phyloP scores from a whole-genome alignment of 257 asterid genomes.

The Solanum medicagineum region DNA sequence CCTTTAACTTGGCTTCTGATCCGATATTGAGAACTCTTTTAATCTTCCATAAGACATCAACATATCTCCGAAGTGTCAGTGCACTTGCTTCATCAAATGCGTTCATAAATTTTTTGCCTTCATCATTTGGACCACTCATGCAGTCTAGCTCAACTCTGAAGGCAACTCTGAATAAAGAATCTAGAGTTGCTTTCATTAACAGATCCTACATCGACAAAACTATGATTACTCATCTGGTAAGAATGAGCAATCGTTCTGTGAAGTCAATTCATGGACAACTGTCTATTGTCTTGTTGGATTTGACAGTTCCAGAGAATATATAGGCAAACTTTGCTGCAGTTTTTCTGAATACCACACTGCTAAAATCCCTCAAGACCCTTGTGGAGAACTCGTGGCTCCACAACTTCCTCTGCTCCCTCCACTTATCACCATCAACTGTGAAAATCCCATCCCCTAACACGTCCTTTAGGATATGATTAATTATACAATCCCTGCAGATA shows the following conservation, averaged over 20 bases:
- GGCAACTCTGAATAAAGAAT: slow-evolving; percentile 41
- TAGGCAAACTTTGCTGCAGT: slow-evolving; percentile 23
- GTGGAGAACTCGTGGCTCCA: slow-evolving; percentile 37
- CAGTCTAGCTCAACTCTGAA: slow-evolving; percentile 45
- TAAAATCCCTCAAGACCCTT: slow-evolving; percentile 26
- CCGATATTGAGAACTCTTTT: slow-evolving; percentile 38
- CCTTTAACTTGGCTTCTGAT: slow-evolving; percentile 33
- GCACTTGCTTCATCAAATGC: slow-evolving; percentile 54
- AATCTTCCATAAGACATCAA: slow-evolving; percentile 41
- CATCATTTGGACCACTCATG: slow-evolving; percentile 34
- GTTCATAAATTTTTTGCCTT: slow-evolving; percentile 23
- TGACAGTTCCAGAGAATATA: slow-evolving; percentile 10
- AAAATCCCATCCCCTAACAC: slow-evolving; percentile 37
- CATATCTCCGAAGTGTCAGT: slow-evolving; percentile 32
- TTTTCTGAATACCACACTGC: slow-evolving; percentile 21
- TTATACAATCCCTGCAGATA: slow-evolving; percentile 19
- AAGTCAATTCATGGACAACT: neutral
- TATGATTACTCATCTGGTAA: neutral
- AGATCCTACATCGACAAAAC: slow-evolving; percentile 17
- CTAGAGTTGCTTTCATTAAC: slow-evolving; percentile 41
- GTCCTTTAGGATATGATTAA: slow-evolving; percentile 19
- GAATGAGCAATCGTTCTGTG: too few species aligned
- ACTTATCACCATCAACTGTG: slow-evolving; percentile 34
- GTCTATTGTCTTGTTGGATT: slow-evolving; percentile 11
- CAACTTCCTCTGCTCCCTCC: slow-evolving; percentile 31